Evolutionary conservation across 257 asterid genomes (phyloP).

Genomic region (Ligustrum vulgare): DNA sequence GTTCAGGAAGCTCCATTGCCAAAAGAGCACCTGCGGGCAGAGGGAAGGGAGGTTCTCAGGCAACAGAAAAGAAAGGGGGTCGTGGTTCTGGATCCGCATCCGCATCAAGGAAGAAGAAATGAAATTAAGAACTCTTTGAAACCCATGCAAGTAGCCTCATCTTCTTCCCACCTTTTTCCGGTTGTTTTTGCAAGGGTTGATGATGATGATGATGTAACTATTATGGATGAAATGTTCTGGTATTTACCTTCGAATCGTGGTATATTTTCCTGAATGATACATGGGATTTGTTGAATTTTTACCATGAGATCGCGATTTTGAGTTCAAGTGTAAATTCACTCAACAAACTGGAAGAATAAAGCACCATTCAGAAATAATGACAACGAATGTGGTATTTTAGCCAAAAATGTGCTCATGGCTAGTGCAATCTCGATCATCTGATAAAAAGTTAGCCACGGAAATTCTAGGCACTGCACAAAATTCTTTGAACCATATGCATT

Average conservation of each 20-base stretch:
- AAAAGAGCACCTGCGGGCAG: slow-evolving; percentile 62
- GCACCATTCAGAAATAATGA: background rate
- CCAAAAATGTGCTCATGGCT: background rate
- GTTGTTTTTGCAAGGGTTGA: background rate
- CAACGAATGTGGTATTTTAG: background rate
- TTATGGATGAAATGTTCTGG: background rate
- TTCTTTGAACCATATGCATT: too few relatives aligned
- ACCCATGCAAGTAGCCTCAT: background rate
- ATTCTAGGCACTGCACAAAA: background rate
- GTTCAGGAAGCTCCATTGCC: slow-evolving; percentile 52
- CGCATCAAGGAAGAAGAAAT: slow-evolving; percentile 79
- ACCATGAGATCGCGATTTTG: background rate
- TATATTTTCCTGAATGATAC: background rate
- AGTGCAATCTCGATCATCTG: background rate
- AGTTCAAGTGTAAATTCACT: background rate
- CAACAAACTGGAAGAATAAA: background rate
- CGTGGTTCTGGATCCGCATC: slow-evolving; percentile 51
- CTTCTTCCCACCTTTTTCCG: slow-evolving; percentile 8
- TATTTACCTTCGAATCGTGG: background rate
- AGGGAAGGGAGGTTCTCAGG: slow-evolving; percentile 43
- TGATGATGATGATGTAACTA: slow-evolving; percentile 6
- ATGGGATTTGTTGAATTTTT: background rate
- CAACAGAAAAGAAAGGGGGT: slow-evolving; percentile 38
- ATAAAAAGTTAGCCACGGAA: background rate
- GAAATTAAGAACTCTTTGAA: slow-evolving; percentile 6